Evolutionary conservation across 2,329 filamentous ascomycete genomes (phyloP).

Genomic region (Alternaria dauci): DNA sequence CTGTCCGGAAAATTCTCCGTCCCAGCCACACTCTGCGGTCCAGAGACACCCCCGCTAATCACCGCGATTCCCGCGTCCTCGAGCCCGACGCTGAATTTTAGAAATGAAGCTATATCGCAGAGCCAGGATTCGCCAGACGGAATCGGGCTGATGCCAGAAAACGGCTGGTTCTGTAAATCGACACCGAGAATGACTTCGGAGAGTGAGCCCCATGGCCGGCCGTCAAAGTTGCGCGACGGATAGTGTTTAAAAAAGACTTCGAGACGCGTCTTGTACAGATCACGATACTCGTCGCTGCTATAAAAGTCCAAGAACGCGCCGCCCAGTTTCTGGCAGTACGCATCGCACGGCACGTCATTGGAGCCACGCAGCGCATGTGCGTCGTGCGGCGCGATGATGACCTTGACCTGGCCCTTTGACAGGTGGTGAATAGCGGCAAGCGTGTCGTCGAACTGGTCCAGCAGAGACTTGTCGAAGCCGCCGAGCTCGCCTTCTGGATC

Average conservation of each 20-base stretch:
- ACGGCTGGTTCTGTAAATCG: conserved; percentile 48
- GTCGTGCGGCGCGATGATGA: conserved; percentile 49
- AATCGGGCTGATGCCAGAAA: conserved; percentile 47
- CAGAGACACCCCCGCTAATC: conserved; percentile 48
- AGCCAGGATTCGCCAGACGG: conserved; percentile 47
- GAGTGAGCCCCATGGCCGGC: conserved; percentile 39
- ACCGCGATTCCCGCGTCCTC: conserved; percentile 43
- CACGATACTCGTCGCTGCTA: conserved; percentile 37
- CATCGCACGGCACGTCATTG: conserved; percentile 46
- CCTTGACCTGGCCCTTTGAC: conserved; percentile 47
- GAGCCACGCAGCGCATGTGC: conserved; percentile 43
- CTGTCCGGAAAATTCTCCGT: conserved; percentile 45
- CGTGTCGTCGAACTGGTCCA: conserved; percentile 48
- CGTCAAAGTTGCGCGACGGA: conserved; percentile 45
- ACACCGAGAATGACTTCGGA: conserved; percentile 47
- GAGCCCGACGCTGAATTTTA: conserved; percentile 41
- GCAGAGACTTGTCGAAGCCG: conserved; percentile 41
- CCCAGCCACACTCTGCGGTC: conserved; percentile 33
- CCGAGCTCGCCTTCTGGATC: conserved; percentile 45
- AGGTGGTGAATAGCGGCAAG: conserved; percentile 47
- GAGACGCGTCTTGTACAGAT: conserved; percentile 44
- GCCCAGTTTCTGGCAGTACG: conserved; percentile 43
- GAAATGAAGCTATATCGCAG: conserved; percentile 45
- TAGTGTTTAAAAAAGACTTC: conserved; percentile 48
- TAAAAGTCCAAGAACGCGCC: conserved; percentile 50